Evolutionary conservation across 78 protist species (phyloP).

Genomic region (Dictyostelium firmibasis): DNA sequence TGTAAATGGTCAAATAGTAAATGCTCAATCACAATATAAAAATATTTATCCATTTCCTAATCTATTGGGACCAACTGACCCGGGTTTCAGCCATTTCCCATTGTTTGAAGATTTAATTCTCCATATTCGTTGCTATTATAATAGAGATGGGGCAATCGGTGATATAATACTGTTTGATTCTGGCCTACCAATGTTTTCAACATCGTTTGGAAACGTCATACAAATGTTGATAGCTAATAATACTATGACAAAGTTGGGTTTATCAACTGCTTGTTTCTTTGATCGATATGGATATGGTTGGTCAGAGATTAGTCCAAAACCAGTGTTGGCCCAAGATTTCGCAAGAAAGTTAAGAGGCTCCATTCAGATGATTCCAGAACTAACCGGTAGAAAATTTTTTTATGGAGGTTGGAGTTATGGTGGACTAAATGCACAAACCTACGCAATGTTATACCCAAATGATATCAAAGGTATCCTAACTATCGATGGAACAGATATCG

Average conservation of each 20-base stretch:
- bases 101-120: slow-evolving; percentile 13
- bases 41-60: slow-evolving; percentile 19
- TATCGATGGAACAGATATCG: slow-evolving; percentile 44
- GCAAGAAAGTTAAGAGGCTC: neutral
- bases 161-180: slow-evolving; percentile 12
- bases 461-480: slow-evolving; percentile 26
- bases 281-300: slow-evolving; percentile 56
- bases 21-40: neutral
- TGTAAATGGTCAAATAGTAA: neutral
- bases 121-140: slow-evolving; percentile 45
- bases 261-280: slow-evolving; percentile 26
- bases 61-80: neutral
- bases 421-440: neutral
- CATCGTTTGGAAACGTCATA: neutral
- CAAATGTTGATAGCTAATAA: neutral
- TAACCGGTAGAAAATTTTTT: neutral
- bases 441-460: slow-evolving; percentile 3
- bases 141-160: neutral
- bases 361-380: neutral
- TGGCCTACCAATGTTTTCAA: slow-evolving; percentile 22
- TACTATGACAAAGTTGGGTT: neutral
- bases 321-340: neutral
- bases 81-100: slow-evolving; percentile 38
- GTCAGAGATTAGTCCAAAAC: slow-evolving; percentile 14
- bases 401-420: slow-evolving; percentile 32